Percentiles rank a stretch among this genome's conserved stretches.
phyloP scores from a whole-genome alignment of 257 asterid genomes.

The Cordia subcordata region DNA sequence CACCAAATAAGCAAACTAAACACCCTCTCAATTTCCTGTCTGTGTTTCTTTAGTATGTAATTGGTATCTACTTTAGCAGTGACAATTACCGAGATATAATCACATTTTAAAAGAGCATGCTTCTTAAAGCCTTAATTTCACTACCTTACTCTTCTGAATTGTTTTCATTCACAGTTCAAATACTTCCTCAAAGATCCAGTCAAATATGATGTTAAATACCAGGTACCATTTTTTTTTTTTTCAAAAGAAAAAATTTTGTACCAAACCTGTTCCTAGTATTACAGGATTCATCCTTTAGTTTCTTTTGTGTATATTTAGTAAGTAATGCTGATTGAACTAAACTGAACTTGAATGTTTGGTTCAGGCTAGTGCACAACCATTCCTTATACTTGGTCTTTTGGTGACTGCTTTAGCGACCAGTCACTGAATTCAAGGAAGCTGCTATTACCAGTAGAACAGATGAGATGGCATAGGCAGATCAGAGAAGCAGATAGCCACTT shows the following conservation, averaged over 20 bases:
- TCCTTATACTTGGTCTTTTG: constrained; percentile 80
- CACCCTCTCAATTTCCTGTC: too few species aligned
- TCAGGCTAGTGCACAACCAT: constrained; percentile 99
- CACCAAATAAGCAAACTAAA: too few species aligned
- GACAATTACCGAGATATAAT: too few species aligned
- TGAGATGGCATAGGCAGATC: too few species aligned
- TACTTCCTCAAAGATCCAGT: constrained; percentile 49
- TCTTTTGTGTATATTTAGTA: neutral
- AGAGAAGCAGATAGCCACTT: too few species aligned
- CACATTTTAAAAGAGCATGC: too few species aligned
- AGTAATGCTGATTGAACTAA: neutral
- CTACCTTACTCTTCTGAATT: neutral
- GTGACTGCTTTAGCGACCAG: constrained; percentile 92
- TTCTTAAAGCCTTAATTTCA: neutral
- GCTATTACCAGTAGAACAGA: neutral
- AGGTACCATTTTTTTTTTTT: constrained; percentile 41
- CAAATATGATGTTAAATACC: constrained; percentile 61
- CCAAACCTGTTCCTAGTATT: neutral
- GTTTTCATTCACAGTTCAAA: constrained; percentile 32
- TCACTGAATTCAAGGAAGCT: constrained; percentile 30
- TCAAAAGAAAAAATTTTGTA: neutral
- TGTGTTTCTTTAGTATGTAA: too few species aligned
- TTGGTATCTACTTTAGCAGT: too few species aligned
- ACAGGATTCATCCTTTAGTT: too few species aligned
- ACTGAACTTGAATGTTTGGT: constrained; percentile 8